phyloP scores from a whole-genome alignment of 352 stramenopile species.

The Pythium guiyangense region DNA sequence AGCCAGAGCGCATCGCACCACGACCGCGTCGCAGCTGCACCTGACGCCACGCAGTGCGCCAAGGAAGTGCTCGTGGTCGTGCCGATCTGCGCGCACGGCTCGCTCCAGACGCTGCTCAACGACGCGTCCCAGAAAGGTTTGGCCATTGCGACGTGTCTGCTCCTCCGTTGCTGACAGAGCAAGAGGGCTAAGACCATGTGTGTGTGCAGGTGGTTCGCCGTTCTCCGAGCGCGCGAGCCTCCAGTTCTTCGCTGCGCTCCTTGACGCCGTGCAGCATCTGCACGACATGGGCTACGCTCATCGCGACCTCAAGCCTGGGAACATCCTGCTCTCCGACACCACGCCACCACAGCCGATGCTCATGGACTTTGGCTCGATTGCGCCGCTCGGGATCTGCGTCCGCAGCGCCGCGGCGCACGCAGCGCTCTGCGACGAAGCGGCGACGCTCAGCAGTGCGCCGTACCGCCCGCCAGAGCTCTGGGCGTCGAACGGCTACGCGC shows the following conservation, averaged over 20 bases:
- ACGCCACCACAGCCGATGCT: conserved; percentile 48
- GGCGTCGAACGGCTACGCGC: conserved; percentile 27
- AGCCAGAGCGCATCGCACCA: background rate
- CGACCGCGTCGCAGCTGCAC: background rate
- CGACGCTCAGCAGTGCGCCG: conserved; percentile 76
- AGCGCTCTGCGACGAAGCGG: conserved; percentile 74
- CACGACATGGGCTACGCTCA: conserved; percentile 57
- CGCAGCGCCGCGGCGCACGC: conserved; percentile 34
- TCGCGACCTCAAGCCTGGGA: conserved; percentile 76
- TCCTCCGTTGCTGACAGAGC: background rate
- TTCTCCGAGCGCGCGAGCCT: conserved; percentile 50
- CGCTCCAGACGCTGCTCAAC: conserved; percentile 55
- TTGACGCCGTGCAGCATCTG: conserved; percentile 53
- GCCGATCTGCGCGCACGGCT: conserved; percentile 40
- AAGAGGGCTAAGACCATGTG: background rate
- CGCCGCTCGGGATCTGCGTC: conserved; percentile 30
- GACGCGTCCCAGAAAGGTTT: conserved; percentile 20
- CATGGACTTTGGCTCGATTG: conserved; percentile 75
- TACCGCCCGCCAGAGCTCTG: conserved; percentile 92
- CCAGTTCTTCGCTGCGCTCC: conserved; percentile 44
- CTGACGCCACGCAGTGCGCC: background rate
- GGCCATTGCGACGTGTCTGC: background rate
- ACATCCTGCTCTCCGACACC: conserved; percentile 47
- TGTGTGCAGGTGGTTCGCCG: conserved; percentile 3
- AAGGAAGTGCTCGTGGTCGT: conserved; percentile 70